phyloP scores from a whole-genome alignment of 768 basidiomycete genomes.

The Russula griseocarnosa region DNA sequence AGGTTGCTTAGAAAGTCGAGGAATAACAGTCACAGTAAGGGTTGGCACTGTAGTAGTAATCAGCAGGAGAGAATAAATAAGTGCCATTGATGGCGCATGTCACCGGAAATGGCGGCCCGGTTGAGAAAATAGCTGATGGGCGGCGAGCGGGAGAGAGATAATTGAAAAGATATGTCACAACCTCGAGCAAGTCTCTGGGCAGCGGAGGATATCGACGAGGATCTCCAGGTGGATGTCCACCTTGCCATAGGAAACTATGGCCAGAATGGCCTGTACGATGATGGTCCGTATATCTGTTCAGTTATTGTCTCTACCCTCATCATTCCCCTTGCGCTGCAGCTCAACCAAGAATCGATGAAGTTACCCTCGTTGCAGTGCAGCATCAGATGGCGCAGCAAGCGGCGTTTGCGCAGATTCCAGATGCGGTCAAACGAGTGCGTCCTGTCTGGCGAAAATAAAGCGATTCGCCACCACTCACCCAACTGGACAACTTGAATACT shows the following conservation, averaged over 20 bases:
- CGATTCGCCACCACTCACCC: neutral
- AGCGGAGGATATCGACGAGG: slow-evolving; percentile 80
- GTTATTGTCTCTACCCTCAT: neutral
- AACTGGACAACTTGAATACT: neutral
- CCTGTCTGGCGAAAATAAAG: neutral
- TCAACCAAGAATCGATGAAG: slow-evolving; percentile 67
- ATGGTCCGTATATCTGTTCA: slow-evolving; percentile 41
- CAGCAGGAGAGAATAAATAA: too few species aligned
- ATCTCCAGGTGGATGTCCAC: slow-evolving; percentile 61
- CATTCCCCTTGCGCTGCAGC: slow-evolving; percentile 27
- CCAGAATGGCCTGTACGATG: slow-evolving; percentile 64
- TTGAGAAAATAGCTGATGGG: neutral
- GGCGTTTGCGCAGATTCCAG: slow-evolving; percentile 79
- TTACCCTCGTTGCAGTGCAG: slow-evolving; percentile 66
- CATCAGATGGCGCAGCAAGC: slow-evolving; percentile 82
- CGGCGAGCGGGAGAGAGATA: too few species aligned
- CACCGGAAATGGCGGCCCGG: slow-evolving; percentile 15
- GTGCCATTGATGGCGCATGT: neutral
- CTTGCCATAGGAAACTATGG: slow-evolving; percentile 66
- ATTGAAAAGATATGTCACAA: slow-evolving; percentile 45
- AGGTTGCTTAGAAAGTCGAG: neutral
- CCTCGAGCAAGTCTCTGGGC: slow-evolving; percentile 71
- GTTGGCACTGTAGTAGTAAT: too few species aligned
- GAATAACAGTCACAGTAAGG: neutral
- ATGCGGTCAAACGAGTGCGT: slow-evolving; percentile 82